Percentiles rank a stretch among this genome's conserved stretches.
Evolutionary conservation across 208 protist genomes (phyloP).

Genomic region (Wallacemonas sp.): DNA sequence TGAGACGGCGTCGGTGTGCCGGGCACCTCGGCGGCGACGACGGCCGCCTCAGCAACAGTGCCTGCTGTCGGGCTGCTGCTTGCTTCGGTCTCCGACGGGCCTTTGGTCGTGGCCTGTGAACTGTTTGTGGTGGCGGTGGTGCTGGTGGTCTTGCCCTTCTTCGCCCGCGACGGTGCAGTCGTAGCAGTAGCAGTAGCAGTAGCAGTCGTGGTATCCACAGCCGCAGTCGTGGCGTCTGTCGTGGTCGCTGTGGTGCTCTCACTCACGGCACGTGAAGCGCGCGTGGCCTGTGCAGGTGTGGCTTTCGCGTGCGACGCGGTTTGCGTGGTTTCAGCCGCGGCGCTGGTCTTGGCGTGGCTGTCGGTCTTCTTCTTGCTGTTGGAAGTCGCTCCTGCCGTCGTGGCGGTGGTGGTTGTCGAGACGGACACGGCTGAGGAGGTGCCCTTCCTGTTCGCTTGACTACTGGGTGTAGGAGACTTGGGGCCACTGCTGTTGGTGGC

Average conservation of each 20-base stretch:
- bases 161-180: background rate
- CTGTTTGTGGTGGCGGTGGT: background rate
- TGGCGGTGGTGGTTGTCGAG: no score
- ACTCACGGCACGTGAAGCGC: background rate
- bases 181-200: background rate
- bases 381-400: no score
- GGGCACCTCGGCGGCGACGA: background rate
- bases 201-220: background rate
- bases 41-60: background rate
- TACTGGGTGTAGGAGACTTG: no score
- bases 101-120: background rate
- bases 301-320: background rate
- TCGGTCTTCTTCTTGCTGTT: no score
- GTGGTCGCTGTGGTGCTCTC: background rate
- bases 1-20: background rate
- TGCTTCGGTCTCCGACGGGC: no score
- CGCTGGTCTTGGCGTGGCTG: background rate
- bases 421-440: background rate
- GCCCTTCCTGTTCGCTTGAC: no score
- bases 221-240: background rate
- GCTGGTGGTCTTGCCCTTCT: conserved; percentile 2
- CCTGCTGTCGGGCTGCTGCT: no score
- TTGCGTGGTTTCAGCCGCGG: background rate
- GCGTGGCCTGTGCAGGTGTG: background rate
- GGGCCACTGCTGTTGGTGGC: no score